Percentiles rank a stretch among this genome's conserved stretches.
Conservation (phyloP, 2,329 filamentous ascomycete species). For the Westerdykella ornata region DNA sequence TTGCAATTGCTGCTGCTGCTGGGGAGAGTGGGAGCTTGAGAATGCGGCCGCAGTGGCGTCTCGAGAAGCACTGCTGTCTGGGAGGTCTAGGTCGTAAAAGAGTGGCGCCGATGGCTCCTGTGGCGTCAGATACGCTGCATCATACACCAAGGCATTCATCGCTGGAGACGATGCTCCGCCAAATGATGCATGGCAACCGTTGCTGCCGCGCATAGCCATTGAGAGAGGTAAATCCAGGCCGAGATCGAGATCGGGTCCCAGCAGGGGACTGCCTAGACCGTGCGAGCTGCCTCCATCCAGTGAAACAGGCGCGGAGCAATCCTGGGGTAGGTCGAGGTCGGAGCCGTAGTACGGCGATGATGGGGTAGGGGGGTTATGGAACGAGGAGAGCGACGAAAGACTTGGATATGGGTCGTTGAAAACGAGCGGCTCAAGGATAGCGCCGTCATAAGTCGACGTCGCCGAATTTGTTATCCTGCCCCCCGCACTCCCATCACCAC, state of each 20-base stretch:
- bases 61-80: no score
- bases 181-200: no score
- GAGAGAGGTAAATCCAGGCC: slow-evolving; percentile 1
- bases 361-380: no score
- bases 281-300: slow-evolving; percentile 2
- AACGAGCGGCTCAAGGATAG: no score
- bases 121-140: slow-evolving; percentile 15
- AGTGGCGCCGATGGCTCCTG: slow-evolving; percentile 17
- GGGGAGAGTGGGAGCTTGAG: no score
- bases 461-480: no score
- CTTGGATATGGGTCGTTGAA: no score
- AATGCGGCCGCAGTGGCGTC: no score
- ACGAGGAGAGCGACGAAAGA: neutral
- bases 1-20: neutral
- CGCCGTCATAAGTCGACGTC: no score
- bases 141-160: neutral
- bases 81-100: slow-evolving; percentile 8
- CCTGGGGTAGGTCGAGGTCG: slow-evolving; percentile 16
- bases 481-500: no score
- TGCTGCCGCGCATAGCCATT: no score
- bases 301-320: neutral
- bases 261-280: slow-evolving; percentile 6
- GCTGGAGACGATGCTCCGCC: no score
- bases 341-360: slow-evolving; percentile 16
- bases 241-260: slow-evolving; percentile 5